Percentiles rank a stretch among this genome's conserved stretches.
These are phyloP conservation scores for Biscutella laevigata DNA, from an alignment of 441 rosid genomes.

Conservation along the genomic window DNA sequence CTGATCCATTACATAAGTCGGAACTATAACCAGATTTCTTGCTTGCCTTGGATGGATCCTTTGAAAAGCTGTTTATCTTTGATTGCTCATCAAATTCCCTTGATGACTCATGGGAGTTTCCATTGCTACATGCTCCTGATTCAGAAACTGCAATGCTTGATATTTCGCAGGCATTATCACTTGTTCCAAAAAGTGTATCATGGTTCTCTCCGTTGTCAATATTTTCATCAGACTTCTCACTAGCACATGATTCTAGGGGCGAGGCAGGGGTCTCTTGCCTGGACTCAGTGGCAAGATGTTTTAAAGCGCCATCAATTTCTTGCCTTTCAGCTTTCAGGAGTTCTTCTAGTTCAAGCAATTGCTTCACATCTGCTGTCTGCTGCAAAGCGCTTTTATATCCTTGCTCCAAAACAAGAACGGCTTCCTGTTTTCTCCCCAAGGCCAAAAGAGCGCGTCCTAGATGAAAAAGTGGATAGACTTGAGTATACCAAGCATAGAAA, in stretches of 20 bases:
- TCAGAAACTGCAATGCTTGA: slow-evolving; percentile 27
- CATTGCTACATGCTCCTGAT: slow-evolving; percentile 32
- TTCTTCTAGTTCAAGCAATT: slow-evolving; percentile 80
- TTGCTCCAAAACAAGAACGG: slow-evolving; percentile 68
- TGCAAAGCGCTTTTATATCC: slow-evolving; percentile 58
- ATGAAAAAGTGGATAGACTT: slow-evolving; percentile 20
- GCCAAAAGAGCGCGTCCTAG: slow-evolving; percentile 75
- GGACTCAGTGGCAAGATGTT: slow-evolving; percentile 25
- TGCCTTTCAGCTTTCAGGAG: slow-evolving; percentile 47
- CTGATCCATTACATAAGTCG: slow-evolving; percentile 22
- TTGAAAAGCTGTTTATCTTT: slow-evolving; percentile 19
- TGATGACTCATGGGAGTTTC: slow-evolving; percentile 24
- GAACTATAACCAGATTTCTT: slow-evolving; percentile 25
- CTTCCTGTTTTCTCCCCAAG: slow-evolving; percentile 76
- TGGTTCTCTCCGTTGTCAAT: slow-evolving; percentile 24
- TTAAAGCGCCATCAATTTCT: slow-evolving; percentile 28
- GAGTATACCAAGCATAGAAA: slow-evolving; percentile 3
- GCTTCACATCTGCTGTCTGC: slow-evolving; percentile 83
- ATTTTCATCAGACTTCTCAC: slow-evolving; percentile 33
- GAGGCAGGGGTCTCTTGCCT: slow-evolving; percentile 23
- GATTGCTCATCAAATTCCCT: slow-evolving; percentile 23
- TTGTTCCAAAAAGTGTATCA: slow-evolving; percentile 25
- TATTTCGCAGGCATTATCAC: slow-evolving; percentile 20
- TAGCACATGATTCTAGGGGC: slow-evolving; percentile 26
- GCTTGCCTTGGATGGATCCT: slow-evolving; percentile 30